phyloP scores from a whole-genome alignment of 2,329 filamentous ascomycete genomes.

The Beauveria pseudobassiana region DNA sequence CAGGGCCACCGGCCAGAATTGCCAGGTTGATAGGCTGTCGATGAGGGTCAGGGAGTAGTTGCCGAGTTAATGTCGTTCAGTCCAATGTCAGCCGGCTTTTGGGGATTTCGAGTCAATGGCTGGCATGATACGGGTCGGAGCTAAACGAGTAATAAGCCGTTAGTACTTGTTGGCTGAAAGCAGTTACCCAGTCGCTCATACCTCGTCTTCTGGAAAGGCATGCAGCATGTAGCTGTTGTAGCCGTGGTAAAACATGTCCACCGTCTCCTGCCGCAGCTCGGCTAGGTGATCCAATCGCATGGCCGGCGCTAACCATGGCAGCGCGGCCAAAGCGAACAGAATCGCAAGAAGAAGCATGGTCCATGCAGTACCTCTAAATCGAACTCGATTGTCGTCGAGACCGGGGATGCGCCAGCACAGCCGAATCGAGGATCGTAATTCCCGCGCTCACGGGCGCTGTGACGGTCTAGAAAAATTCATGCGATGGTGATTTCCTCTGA shows the following conservation, averaged over 20 bases:
- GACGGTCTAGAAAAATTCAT: background rate
- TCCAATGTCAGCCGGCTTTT: slow-evolving; percentile 72
- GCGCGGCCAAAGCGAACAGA: slow-evolving; percentile 21
- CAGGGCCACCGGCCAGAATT: slow-evolving; percentile 72
- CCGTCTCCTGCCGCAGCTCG: slow-evolving; percentile 51
- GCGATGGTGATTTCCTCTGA: background rate
- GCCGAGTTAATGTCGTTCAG: slow-evolving; percentile 91
- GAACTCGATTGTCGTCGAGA: background rate
- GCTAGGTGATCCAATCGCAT: slow-evolving; percentile 51
- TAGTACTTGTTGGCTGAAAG: background rate
- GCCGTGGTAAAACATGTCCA: slow-evolving; percentile 92
- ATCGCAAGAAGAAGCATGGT: slow-evolving; percentile 21
- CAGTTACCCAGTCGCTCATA: slow-evolving; percentile 20
- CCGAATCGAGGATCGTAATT: background rate
- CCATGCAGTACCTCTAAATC: background rate
- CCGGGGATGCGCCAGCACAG: background rate
- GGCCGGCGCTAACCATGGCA: slow-evolving; percentile 36
- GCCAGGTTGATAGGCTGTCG: slow-evolving; percentile 93
- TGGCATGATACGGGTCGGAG: slow-evolving; percentile 78
- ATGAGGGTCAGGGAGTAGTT: slow-evolving; percentile 96
- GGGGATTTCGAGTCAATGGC: slow-evolving; percentile 75
- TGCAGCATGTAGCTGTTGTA: slow-evolving; percentile 91
- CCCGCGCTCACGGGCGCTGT: slow-evolving; percentile 7
- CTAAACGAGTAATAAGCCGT: slow-evolving; percentile 30
- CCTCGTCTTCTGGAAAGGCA: slow-evolving; percentile 93